Evolutionary conservation across 495 filamentous ascomycete genomes (phyloP), one percentile per base, ranked within the genome.

Genomic region (Trichoderma gamsii): DNA sequence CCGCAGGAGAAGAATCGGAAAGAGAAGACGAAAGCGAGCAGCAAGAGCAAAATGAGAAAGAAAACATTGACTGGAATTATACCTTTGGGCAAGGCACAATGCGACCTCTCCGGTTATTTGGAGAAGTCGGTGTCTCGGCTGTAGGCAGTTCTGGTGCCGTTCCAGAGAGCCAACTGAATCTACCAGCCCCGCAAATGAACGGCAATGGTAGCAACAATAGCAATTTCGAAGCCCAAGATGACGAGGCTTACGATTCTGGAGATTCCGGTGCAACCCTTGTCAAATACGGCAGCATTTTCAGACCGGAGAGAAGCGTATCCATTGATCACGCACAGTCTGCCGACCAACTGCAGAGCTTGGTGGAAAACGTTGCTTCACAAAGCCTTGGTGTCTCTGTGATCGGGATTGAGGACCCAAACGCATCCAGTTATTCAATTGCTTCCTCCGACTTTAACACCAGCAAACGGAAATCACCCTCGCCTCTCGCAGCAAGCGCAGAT

Each of bases 91-190:
- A 69, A 46, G 74, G 77, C 63, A 69, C 76, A 46, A 18, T 74
- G 74, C 72, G 79, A 76, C 69, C 75, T 15, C 77, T 78, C 65
- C 86, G 88, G 38, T 81, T 97, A 4, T 96, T 94, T 78, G 92
- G 93, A 0, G 92, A 97, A 75, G 88, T 97, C 64, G 86, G 86
- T 32, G 75, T 81, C 15, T 91, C 91, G 8, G 88, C 85, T 13
- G 74, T 95, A 4, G 83, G 85, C 25, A 93, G 89, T 76, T 79
- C 79, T 18, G 82, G 80, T 41, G 79, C 69, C 18, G 79, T 84
- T 32, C 71, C 76, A 3, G 72, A 73, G 8, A 70, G 77, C 29
- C 80, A 78, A 21, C 71, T 84, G 21, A 82, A 84, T 72, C 79
- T 84, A 63, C 80, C 80, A 13, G 69, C 80, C 41, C 15, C 52